Conservation (phyloP, 2,329 filamentous ascomycete genomes). For the Verticillium zaregamsianum region DNA sequence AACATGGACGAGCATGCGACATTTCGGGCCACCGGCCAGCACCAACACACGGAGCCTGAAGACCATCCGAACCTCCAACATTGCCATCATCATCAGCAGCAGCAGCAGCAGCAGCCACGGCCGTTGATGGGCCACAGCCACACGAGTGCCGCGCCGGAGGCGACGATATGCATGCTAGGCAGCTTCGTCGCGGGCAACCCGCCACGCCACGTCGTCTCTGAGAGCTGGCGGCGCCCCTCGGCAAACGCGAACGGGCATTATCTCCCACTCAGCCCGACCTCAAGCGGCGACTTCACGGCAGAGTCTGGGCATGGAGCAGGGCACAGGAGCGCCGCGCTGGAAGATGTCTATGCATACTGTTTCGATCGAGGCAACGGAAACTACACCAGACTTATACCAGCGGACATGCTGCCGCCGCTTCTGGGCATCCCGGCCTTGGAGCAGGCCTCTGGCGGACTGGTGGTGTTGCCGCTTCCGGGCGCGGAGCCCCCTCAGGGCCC, state of each 20-base stretch:
- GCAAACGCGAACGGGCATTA: constrained; percentile 11
- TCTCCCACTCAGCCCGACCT: constrained; percentile 17
- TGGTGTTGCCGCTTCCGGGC: constrained; percentile 39
- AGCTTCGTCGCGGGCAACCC: neutral
- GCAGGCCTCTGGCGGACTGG: constrained; percentile 34
- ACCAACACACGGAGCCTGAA: no score
- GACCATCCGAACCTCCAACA: no score
- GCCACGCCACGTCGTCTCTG: constrained; percentile 4
- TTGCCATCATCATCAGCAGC: no score
- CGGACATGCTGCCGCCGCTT: constrained; percentile 45
- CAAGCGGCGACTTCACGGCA: constrained; percentile 5
- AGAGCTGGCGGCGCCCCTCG: constrained; percentile 7
- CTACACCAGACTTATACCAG: constrained; percentile 51
- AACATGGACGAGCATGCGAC: no score
- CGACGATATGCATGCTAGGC: neutral
- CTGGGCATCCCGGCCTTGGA: constrained; percentile 39
- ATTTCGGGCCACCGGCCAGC: no score
- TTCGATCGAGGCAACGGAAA: constrained; percentile 49
- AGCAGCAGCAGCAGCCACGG: no score
- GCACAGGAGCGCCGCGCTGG: constrained; percentile 12
- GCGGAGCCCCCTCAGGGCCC: constrained; percentile 31
- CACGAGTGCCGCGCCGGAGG: neutral
- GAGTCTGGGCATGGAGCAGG: constrained; percentile 9
- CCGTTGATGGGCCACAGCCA: neutral
- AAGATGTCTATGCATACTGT: constrained; percentile 42